A percentile compares a stretch with the other conserved stretches of the same genome.
Evolutionary conservation across 2,329 filamentous ascomycete species (phyloP).

Genomic region (Fusarium oxysporum): DNA sequence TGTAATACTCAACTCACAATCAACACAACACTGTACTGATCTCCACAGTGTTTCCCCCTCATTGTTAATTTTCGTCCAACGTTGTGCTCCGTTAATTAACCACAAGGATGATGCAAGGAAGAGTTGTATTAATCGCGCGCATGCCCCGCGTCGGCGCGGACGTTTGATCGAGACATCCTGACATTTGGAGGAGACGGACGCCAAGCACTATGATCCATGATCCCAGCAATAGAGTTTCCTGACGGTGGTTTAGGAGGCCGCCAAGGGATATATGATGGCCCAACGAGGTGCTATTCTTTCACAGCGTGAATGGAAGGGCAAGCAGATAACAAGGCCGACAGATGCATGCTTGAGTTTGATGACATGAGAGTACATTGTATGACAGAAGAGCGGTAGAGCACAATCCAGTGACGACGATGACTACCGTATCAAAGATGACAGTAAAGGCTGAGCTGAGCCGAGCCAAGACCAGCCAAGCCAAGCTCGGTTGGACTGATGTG

Average conservation of each 20-base stretch:
- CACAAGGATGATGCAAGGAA: slow-evolving; percentile 38
- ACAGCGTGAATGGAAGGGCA: neutral
- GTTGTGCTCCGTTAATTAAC: slow-evolving; percentile 21
- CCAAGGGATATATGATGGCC: neutral
- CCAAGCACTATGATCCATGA: slow-evolving; percentile 31
- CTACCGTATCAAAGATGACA: slow-evolving; percentile 32
- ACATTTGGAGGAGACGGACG: slow-evolving; percentile 5
- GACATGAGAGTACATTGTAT: slow-evolving; percentile 1
- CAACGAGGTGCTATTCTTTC: neutral
- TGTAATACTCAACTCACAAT: slow-evolving; percentile 2
- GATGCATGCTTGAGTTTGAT: slow-evolving; percentile 19
- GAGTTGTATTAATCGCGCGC: slow-evolving; percentile 29
- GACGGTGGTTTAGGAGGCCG: slow-evolving; percentile 6
- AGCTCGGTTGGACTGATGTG: slow-evolving; percentile 29
- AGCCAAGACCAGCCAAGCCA: slow-evolving; percentile 16
- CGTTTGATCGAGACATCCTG: slow-evolving; percentile 31
- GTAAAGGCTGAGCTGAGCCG: slow-evolving; percentile 18
- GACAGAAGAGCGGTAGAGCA: slow-evolving; percentile 19
- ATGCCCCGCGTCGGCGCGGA: slow-evolving; percentile 27
- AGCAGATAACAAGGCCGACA: slow-evolving; percentile 19
- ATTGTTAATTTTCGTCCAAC: slow-evolving; percentile 15
- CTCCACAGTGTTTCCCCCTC: slow-evolving; percentile 20
- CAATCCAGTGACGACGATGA: slow-evolving; percentile 20
- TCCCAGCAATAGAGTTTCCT: slow-evolving; percentile 1
- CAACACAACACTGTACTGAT: neutral